A percentile compares a stretch with the other conserved stretches of the same genome.
Evolutionary conservation across 176 grass and related monocot species (phyloP).

Genomic region (Poa annua): DNA sequence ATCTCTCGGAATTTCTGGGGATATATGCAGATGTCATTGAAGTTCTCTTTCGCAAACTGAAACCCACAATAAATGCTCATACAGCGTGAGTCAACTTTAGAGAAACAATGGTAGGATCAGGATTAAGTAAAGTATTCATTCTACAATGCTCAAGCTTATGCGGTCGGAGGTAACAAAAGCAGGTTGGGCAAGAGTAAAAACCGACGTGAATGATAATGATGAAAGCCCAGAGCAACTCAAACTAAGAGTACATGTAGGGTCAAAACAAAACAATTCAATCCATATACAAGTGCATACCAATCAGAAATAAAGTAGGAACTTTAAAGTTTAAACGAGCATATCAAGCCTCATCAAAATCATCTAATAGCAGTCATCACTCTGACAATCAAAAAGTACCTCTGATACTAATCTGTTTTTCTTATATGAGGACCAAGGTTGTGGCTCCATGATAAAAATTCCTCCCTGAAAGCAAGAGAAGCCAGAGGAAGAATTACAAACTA

Average conservation of each 20-base stretch:
- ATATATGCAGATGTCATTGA: slow-evolving; percentile 49
- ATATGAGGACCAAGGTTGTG: slow-evolving; percentile 96
- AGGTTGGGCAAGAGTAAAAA: not conserved
- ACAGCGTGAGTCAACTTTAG: not conserved
- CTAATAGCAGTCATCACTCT: not conserved
- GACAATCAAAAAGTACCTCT: slow-evolving; percentile 54
- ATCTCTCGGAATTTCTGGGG: slow-evolving; percentile 84
- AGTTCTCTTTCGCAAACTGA: slow-evolving; percentile 76
- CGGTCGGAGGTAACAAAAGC: not conserved
- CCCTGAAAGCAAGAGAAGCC: slow-evolving; percentile 59
- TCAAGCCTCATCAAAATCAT: not conserved
- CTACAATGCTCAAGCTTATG: slow-evolving; percentile 6
- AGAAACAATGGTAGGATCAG: slow-evolving; percentile 13
- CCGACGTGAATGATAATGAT: not conserved
- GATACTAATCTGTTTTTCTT: slow-evolving; percentile 76
- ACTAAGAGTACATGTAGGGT: not conserved
- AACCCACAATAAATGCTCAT: slow-evolving; percentile 29
- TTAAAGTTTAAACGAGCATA: not conserved
- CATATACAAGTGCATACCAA: not conserved
- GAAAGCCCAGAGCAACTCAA: slow-evolving; percentile 1
- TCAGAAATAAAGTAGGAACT: not conserved
- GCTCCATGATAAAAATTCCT: slow-evolving; percentile 85
- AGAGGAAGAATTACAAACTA: not conserved
- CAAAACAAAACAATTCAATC: not conserved
- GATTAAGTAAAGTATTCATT: not conserved